Percentiles rank a stretch among this genome's conserved stretches.
phyloP scores from a whole-genome alignment of 345 rosid species.

The Cardiospermum halicacabum region DNA sequence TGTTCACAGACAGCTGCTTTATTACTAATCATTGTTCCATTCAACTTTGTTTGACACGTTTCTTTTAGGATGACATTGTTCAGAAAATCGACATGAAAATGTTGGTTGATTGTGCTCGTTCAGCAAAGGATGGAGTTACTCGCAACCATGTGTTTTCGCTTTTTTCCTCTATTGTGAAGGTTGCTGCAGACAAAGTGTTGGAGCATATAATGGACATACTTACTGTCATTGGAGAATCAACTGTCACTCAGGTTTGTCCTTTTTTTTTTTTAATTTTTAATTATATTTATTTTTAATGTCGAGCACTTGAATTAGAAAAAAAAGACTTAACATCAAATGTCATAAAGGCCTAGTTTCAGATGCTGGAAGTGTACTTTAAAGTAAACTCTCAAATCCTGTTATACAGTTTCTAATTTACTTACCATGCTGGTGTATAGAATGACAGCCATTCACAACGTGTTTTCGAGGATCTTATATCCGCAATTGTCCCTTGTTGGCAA shows the following conservation, averaged over 20 bases:
- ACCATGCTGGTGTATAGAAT: conserved; percentile 35
- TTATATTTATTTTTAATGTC: too few relatives aligned
- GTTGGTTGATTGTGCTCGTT: conserved; percentile 65
- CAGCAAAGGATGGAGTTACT: conserved; percentile 50
- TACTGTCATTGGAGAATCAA: conserved; percentile 69
- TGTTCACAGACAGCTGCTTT: conserved; percentile 4
- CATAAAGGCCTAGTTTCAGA: not conserved
- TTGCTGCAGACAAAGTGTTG: conserved; percentile 55
- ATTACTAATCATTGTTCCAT: conserved; percentile 5
- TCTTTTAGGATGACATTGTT: conserved; percentile 47
- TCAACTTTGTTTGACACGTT: conserved; percentile 11
- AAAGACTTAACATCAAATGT: conserved; percentile 1
- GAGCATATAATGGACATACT: conserved; percentile 62
- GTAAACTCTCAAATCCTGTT: not conserved
- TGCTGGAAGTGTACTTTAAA: conserved; percentile 4
- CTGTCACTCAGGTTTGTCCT: conserved; percentile 77
- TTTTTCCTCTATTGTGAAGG: conserved; percentile 54
- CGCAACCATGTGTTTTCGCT: conserved; percentile 63
- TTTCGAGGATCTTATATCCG: conserved; percentile 74
- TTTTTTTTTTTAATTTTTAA: too few relatives aligned
- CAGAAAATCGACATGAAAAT: conserved; percentile 45
- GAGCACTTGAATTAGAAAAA: too few relatives aligned
- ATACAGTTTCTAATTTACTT: conserved; percentile 1
- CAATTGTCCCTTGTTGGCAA: conserved; percentile 81
- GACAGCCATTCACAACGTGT: conserved; percentile 69